phyloP scores from a whole-genome alignment of 1,284 basidiomycete species.

The Naganishia albida region DNA sequence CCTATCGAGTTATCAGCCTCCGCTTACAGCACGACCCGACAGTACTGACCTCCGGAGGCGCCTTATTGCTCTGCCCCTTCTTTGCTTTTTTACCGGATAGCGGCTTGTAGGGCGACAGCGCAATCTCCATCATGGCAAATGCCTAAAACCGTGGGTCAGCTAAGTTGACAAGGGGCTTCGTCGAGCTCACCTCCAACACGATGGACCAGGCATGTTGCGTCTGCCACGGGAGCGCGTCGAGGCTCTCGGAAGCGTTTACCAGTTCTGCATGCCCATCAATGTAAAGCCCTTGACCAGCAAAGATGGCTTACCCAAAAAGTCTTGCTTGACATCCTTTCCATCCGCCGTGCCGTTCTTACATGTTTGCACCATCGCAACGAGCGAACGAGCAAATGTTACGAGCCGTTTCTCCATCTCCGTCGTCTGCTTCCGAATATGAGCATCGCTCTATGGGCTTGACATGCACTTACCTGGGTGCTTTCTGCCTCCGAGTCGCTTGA shows the following conservation, averaged over 20 bases:
- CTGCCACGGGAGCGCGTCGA: conserved; percentile 5
- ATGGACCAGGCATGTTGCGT: conserved; percentile 17
- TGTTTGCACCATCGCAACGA: conserved; percentile 1
- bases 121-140: conserved; percentile 31
- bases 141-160: not conserved
- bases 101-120: conserved; percentile 30
- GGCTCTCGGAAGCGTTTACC: not conserved
- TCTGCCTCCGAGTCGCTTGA: not conserved
- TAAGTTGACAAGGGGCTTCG: not conserved
- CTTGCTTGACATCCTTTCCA: conserved; percentile 2
- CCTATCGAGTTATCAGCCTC: not conserved
- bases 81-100: conserved; percentile 30
- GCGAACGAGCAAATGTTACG: not conserved
- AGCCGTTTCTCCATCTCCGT: conserved; percentile 20
- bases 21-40: not conserved
- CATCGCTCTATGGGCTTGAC: not conserved
- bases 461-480: conserved; percentile 9
- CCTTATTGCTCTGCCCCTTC: conserved; percentile 18
- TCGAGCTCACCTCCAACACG: conserved; percentile 13
- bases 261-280: not conserved
- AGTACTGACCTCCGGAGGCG: conserved; percentile 3
- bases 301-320: not conserved
- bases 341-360: conserved; percentile 2
- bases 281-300: not conserved
- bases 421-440: not conserved